Evolutionary conservation across 192 early-diverging fungal species (phyloP), one percentile per base, ranked within the genome.

Genomic region (Coemansia brasiliensis): DNA sequence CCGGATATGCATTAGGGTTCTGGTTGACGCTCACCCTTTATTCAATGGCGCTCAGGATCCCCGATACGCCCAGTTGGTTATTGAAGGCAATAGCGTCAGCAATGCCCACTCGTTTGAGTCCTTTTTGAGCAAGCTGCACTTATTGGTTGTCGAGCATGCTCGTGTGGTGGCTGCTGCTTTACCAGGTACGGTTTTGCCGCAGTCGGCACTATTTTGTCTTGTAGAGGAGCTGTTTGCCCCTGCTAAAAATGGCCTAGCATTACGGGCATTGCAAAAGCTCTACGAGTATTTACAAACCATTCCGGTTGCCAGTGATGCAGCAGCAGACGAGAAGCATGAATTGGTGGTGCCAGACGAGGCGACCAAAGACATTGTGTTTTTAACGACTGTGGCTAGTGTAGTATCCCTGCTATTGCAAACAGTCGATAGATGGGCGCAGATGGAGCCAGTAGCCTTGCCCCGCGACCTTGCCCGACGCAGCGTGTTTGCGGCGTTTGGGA

Each of bases 401-500:
- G 74, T 67, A 2, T 50, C 52, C 13, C 27, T 55, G 18, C 49
- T 78, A 16, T 64, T 78, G 24, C 57, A 39, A 5, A 65, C 68
- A 0, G 51, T 65, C 1, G 68, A 57, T 15, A 24, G 20, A 39
- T 78, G 74, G 74, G 39, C 60, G 15, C 39, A 15, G 1, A 50
- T 78, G 68, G 12, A 26, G 11, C 67, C 67, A 0, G 74, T 69
- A 0, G 57, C 52, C 1, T 41, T 78, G 26, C 49, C 55, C 1
- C 22, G 15, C 25, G 60, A 41, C 21, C 60, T 60, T 9, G 74
- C 64, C 4, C 52, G 65, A 15, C 68, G 74, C 29, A 71, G 68
- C 25, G 74, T 78, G 57, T 78, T 64, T 42, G 49, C 64, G 2
- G 74, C 74, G 2, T 67, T 78, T 26, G 69, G 62, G 9, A 60